These are phyloP conservation scores for Phallus indusiatus DNA, from an alignment of 768 basidiomycete genomes.

Conservation along the genomic window DNA sequence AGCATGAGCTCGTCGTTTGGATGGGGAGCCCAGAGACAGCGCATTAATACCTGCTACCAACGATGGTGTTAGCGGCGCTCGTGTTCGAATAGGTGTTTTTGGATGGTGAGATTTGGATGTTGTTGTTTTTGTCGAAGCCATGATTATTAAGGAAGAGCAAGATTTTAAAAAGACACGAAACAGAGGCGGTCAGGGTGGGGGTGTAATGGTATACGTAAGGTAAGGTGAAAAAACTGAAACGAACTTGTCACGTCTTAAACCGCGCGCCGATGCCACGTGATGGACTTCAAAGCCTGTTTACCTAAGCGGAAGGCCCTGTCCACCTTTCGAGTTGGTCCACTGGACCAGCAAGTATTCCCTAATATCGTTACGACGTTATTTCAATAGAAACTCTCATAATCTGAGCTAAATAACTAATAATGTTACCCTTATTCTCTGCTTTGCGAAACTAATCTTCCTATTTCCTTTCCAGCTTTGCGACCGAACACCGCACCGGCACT, in stretches of 20 bases:
- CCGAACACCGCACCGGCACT: constrained; percentile 61
- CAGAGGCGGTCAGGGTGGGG: neutral
- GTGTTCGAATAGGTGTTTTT: constrained; percentile 39
- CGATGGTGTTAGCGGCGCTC: constrained; percentile 40
- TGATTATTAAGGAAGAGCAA: neutral
- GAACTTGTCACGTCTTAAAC: constrained; percentile 5
- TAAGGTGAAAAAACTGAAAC: neutral
- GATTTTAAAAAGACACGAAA: neutral
- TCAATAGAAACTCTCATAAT: too few relatives aligned
- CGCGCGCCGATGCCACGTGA: neutral
- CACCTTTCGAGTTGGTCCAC: too few relatives aligned
- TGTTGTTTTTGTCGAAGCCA: constrained; percentile 8
- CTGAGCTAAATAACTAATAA: too few relatives aligned
- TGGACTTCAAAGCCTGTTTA: neutral
- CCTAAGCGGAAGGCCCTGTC: too few relatives aligned
- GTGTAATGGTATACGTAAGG: neutral
- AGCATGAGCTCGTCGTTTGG: constrained; percentile 14
- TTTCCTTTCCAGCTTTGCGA: constrained; percentile 40
- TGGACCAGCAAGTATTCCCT: too few relatives aligned
- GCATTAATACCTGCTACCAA: constrained; percentile 30
- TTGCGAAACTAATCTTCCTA: constrained; percentile 19
- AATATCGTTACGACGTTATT: too few relatives aligned
- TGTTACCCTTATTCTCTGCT: neutral
- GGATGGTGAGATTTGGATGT: constrained; percentile 18
- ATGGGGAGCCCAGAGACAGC: constrained; percentile 17